A percentile compares a stretch with the other conserved stretches of the same genome.
These are phyloP conservation scores for Boeremia exigua DNA, from an alignment of 2,329 filamentous ascomycete genomes.

Conservation along the genomic window DNA sequence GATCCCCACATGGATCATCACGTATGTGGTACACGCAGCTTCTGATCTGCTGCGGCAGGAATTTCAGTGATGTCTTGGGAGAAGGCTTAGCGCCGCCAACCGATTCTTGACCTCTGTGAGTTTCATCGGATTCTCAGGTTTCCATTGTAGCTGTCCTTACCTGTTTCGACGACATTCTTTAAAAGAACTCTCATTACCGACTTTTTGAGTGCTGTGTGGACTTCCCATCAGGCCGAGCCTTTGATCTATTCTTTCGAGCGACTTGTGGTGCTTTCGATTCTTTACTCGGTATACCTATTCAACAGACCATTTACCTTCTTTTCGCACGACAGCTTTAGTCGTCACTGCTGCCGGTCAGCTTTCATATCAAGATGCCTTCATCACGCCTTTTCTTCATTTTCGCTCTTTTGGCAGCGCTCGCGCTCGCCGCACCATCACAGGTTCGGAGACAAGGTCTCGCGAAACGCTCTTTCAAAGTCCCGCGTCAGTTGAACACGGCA, in stretches of 20 bases:
- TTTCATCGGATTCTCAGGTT: constrained; percentile 21
- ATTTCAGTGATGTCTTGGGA: constrained; percentile 20
- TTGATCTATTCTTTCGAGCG: constrained; percentile 26
- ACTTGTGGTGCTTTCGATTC: constrained; percentile 27
- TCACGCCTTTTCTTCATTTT: constrained; percentile 51
- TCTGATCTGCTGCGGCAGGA: constrained; percentile 19
- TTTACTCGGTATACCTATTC: constrained; percentile 22
- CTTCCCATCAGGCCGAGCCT: constrained; percentile 40
- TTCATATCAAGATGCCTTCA: constrained; percentile 46
- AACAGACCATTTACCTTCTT: constrained; percentile 30
- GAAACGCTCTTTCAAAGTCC: constrained; percentile 68
- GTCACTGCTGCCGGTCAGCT: constrained; percentile 49
- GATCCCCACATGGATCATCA: constrained; percentile 18
- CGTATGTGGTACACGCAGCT: constrained; percentile 21
- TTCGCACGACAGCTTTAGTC: constrained; percentile 23
- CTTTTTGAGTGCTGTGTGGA: constrained; percentile 32
- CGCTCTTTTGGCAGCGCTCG: constrained; percentile 56
- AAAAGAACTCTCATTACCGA: constrained; percentile 34
- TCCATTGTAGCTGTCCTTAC: constrained; percentile 14
- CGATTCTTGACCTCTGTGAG: constrained; percentile 17
- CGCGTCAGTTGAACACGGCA: constrained; percentile 62
- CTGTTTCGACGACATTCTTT: constrained; percentile 30
- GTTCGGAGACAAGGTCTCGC: constrained; percentile 43
- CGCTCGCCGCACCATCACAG: constrained; percentile 54
- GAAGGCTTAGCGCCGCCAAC: constrained; percentile 18